phyloP scores from a whole-genome alignment of 139 green algal genomes.

The Volvox africanus region DNA sequence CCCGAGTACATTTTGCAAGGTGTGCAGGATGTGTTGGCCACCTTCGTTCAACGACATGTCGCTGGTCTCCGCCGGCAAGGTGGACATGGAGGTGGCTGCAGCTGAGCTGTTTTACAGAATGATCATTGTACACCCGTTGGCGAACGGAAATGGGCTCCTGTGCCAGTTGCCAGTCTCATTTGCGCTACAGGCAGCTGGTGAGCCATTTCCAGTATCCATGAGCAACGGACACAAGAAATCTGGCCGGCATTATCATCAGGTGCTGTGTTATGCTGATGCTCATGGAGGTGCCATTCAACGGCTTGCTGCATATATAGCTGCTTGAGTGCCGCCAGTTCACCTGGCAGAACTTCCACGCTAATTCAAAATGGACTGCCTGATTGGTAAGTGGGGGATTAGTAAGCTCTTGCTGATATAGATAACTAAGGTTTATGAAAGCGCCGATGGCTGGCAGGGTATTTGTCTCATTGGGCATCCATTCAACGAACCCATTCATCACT shows the following conservation, averaged over 20 bases:
- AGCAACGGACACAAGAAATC: slow-evolving; percentile 46
- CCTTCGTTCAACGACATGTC: slow-evolving; percentile 10
- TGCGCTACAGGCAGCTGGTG: slow-evolving; percentile 21
- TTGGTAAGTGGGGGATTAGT: no score
- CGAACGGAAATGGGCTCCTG: slow-evolving; percentile 49
- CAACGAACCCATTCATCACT: no score
- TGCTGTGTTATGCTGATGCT: slow-evolving; percentile 43
- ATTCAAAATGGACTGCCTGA: background rate
- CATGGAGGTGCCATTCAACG: background rate
- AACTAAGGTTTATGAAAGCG: no score
- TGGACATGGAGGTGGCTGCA: slow-evolving; percentile 6
- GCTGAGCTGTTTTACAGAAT: slow-evolving; percentile 46
- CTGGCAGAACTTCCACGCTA: slow-evolving; percentile 29
- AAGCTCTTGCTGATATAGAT: background rate
- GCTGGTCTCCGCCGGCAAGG: background rate
- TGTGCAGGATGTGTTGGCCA: slow-evolving; percentile 19
- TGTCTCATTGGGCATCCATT: no score
- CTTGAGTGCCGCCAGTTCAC: slow-evolving; percentile 43
- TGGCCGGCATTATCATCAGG: slow-evolving; percentile 36
- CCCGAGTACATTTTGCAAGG: background rate
- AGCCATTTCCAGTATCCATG: slow-evolving; percentile 45
- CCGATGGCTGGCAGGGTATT: no score
- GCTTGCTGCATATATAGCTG: slow-evolving; percentile 37
- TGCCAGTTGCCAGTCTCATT: slow-evolving; percentile 49
- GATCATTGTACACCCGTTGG: slow-evolving; percentile 51